phyloP scores from a whole-genome alignment of 495 filamentous ascomycete species.

The Trypethelium eluteriae region DNA sequence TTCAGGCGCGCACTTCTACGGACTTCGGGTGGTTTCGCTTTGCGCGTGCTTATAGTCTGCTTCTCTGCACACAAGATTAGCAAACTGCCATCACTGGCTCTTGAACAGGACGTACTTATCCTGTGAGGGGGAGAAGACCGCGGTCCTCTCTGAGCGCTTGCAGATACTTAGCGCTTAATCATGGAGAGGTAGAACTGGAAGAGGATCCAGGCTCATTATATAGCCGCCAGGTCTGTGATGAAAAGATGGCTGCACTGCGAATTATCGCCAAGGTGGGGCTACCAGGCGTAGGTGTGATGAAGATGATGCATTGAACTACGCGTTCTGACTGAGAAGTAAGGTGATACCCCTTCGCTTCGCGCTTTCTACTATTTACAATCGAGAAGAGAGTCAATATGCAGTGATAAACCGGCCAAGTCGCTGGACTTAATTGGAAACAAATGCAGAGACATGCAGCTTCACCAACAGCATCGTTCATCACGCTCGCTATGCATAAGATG shows the following conservation, averaged over 20 bases:
- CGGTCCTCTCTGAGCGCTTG: not conserved
- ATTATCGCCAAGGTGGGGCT: not conserved
- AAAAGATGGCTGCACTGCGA: not conserved
- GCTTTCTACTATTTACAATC: no score
- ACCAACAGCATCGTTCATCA: no score
- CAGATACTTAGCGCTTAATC: not conserved
- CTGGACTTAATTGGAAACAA: no score
- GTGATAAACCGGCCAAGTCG: no score
- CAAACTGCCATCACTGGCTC: not conserved
- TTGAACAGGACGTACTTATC: not conserved
- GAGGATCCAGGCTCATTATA: not conserved
- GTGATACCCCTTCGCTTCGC: no score
- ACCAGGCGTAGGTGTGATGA: no score
- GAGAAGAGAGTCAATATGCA: no score
- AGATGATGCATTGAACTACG: no score
- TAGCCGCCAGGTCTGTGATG: not conserved
- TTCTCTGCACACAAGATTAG: not conserved
- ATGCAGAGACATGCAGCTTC: no score
- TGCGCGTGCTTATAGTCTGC: not conserved
- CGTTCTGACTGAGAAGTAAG: no score
- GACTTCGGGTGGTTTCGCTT: not conserved
- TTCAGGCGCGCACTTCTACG: not conserved
- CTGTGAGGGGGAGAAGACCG: not conserved
- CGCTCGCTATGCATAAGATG: no score
- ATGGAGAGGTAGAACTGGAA: not conserved